A percentile compares a stretch with the other conserved stretches of the same genome.
phyloP scores from a whole-genome alignment of 2,329 filamentous ascomycete genomes.

The Fusarium ramigenum region DNA sequence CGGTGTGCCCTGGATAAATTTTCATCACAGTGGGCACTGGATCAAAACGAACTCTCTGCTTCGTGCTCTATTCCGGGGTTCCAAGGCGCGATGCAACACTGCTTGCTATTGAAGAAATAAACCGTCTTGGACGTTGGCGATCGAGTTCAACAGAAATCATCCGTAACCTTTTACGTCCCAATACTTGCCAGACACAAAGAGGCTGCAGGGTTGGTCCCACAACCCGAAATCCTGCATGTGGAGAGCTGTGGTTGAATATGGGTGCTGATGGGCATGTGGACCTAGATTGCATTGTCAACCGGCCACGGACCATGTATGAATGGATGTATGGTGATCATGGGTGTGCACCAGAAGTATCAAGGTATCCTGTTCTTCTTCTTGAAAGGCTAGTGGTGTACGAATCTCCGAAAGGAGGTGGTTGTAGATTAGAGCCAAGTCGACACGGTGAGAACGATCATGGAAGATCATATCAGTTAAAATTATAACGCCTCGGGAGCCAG shows the following conservation, averaged over 20 bases:
- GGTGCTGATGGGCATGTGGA: slow-evolving; percentile 40
- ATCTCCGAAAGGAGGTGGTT: slow-evolving; percentile 14
- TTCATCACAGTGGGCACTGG: not conserved
- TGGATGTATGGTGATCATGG: slow-evolving; percentile 33
- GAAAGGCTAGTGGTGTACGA: slow-evolving; percentile 3
- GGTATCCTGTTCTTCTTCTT: not conserved
- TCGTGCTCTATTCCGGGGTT: slow-evolving; percentile 5
- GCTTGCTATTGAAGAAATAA: slow-evolving; percentile 13
- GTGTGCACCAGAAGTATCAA: slow-evolving; percentile 23
- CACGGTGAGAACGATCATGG: not conserved
- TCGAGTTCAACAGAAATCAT: slow-evolving; percentile 19
- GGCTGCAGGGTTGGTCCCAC: slow-evolving; percentile 39
- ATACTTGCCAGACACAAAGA: slow-evolving; percentile 15
- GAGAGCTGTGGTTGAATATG: slow-evolving; percentile 5
- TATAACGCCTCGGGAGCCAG: slow-evolving; percentile 15
- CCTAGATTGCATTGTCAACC: slow-evolving; percentile 39
- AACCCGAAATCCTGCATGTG: slow-evolving; percentile 31
- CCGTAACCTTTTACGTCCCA: slow-evolving; percentile 6
- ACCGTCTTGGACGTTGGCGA: slow-evolving; percentile 10
- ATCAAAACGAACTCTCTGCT: slow-evolving; percentile 17
- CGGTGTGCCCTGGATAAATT: slow-evolving; percentile 23
- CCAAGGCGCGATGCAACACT: slow-evolving; percentile 28
- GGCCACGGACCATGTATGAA: slow-evolving; percentile 34
- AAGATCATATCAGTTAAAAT: slow-evolving; percentile 4
- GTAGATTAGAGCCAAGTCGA: slow-evolving; percentile 12